phyloP scores from a whole-genome alignment of 371 early-diverging fungal species.

The Mucor sp. region DNA sequence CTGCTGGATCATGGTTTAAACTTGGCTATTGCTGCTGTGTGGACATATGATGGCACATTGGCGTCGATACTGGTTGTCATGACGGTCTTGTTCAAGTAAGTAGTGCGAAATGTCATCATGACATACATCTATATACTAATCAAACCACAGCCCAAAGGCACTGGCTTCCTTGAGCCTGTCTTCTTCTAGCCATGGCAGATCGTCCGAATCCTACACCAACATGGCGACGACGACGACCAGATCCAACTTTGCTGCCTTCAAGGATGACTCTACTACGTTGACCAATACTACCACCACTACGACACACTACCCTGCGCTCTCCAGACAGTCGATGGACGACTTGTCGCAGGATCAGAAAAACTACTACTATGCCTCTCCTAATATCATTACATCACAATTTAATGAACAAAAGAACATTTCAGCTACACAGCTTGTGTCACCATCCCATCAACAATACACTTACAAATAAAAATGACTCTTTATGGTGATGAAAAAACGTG shows the following conservation, averaged over 20 bases:
- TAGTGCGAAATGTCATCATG: background rate
- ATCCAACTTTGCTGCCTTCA: background rate
- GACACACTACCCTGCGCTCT: background rate
- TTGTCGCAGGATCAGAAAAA: background rate
- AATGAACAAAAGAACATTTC: background rate
- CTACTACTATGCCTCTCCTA: background rate
- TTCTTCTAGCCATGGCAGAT: background rate
- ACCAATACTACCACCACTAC: background rate
- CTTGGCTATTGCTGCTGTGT: constrained; percentile 10
- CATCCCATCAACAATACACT: background rate
- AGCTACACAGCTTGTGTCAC: background rate
- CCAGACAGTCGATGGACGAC: background rate
- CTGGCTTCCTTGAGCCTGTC: background rate
- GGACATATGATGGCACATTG: constrained; percentile 22
- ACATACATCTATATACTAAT: background rate
- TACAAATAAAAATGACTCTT: background rate
- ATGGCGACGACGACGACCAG: background rate
- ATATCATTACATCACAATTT: background rate
- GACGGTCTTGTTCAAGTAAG: constrained; percentile 19
- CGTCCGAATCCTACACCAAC: background rate
- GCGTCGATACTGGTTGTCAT: constrained; percentile 11
- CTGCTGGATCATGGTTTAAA: constrained; percentile 1
- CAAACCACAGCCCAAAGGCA: constrained; percentile 11
- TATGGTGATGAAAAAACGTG: background rate
- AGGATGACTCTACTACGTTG: background rate